A percentile compares a stretch with the other conserved stretches of the same genome.
Conservation (phyloP, 768 basidiomycete genomes). For the Megacollybia marginata region DNA sequence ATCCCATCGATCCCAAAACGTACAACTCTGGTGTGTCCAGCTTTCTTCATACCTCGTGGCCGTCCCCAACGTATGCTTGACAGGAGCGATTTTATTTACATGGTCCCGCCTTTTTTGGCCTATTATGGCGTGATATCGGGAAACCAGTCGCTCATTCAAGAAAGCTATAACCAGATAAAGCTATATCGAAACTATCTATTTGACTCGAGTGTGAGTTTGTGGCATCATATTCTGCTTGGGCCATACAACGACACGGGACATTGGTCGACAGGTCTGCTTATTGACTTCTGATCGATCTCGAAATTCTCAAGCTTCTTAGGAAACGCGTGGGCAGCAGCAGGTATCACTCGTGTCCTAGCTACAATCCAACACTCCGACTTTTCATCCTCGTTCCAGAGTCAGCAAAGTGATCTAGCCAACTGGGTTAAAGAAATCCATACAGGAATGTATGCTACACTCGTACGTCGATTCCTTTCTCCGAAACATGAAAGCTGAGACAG, state of each 20-base stretch:
- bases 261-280: conserved; percentile 46
- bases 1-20: conserved; percentile 42
- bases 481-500: conserved; percentile 8
- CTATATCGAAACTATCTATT: conserved; percentile 64
- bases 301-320: conserved; percentile 32
- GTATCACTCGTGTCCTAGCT: conserved; percentile 75
- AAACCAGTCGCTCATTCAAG: conserved; percentile 51
- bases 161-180: conserved; percentile 65
- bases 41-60: neutral
- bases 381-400: conserved; percentile 33
- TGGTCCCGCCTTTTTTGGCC: conserved; percentile 48
- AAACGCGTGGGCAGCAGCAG: conserved; percentile 85
- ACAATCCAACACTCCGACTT: conserved; percentile 64
- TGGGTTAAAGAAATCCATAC: conserved; percentile 71
- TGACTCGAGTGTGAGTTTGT: conserved; percentile 46
- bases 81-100: conserved; percentile 8
- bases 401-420: conserved; percentile 49
- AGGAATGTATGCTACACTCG: conserved; percentile 60
- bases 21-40: conserved; percentile 40
- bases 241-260: conserved; percentile 33
- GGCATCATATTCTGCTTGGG: conserved; percentile 73
- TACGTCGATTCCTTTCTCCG: conserved; percentile 23
- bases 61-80: neutral
- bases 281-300: neutral
- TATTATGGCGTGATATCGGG: conserved; percentile 49